phyloP scores from a whole-genome alignment of 768 basidiomycete species.

The Coprinopsis cinerea region DNA sequence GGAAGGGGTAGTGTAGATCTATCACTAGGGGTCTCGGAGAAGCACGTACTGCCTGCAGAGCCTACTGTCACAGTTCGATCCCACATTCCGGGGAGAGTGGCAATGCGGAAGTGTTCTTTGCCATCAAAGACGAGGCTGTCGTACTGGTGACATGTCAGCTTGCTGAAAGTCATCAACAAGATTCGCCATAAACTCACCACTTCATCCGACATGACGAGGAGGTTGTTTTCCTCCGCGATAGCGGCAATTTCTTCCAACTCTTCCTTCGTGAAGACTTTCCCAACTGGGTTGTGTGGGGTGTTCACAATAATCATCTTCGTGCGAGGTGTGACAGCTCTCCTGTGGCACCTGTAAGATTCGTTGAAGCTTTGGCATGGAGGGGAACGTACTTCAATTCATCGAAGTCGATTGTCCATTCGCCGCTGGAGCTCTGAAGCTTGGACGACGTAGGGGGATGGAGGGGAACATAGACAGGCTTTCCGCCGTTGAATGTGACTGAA shows the following conservation, averaged over 20 bases:
- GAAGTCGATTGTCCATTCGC: conserved; percentile 89
- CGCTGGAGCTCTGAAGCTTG: conserved; percentile 43
- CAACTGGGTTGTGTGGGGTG: conserved; percentile 97
- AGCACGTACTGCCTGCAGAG: conserved; percentile 81
- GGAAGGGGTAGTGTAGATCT: conserved; percentile 3
- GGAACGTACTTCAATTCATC: conserved; percentile 89
- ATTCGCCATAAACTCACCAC: conserved; percentile 68
- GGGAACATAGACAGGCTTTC: conserved; percentile 90
- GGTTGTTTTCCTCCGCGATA: conserved; percentile 86
- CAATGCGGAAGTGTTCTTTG: conserved; percentile 87
- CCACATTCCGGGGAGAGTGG: conserved; percentile 97
- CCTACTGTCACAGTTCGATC: conserved; percentile 94
- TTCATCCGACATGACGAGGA: conserved; percentile 93
- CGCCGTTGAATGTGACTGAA: conserved; percentile 90
- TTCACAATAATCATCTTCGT: conserved; percentile 95
- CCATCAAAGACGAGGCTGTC: conserved; percentile 88
- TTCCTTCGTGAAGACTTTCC: conserved; percentile 84
- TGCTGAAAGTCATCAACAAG: background rate
- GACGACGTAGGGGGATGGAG: conserved; percentile 73
- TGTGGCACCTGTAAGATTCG: too few species aligned
- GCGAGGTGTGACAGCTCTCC: conserved; percentile 77
- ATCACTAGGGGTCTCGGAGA: background rate
- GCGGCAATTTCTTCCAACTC: conserved; percentile 85
- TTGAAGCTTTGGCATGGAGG: too few species aligned
- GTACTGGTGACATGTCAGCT: conserved; percentile 48